These are phyloP conservation scores for Beauveria medogensis DNA, from an alignment of 2,329 filamentous ascomycete species.

Conservation along the genomic window DNA sequence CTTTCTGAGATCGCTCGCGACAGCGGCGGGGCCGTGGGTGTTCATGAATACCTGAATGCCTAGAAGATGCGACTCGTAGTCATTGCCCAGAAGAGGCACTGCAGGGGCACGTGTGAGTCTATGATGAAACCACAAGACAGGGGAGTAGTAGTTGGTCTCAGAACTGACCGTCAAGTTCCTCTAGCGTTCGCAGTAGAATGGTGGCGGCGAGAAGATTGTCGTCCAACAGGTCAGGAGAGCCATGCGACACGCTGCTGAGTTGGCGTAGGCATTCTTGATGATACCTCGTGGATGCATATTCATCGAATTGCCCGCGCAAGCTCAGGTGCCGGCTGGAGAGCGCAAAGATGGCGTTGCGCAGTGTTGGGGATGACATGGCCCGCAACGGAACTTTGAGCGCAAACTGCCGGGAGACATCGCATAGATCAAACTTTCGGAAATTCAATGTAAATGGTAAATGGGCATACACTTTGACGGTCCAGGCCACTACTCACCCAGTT, in stretches of 20 bases:
- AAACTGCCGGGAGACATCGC: not conserved
- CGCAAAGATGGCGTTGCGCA: slow-evolving; percentile 50
- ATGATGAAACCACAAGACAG: not conserved
- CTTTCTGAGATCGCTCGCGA: slow-evolving; percentile 33
- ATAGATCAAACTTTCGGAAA: not conserved
- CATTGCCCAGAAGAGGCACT: not conserved
- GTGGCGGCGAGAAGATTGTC: not conserved
- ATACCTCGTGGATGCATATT: slow-evolving; percentile 42
- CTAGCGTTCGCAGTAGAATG: not conserved
- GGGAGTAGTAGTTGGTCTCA: not conserved
- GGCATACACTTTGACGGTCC: too few species aligned
- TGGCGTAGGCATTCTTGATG: slow-evolving; percentile 26
- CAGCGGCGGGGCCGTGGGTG: slow-evolving; percentile 13
- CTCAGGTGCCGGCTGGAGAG: slow-evolving; percentile 47
- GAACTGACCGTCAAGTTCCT: not conserved
- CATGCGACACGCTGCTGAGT: not conserved
- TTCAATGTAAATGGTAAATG: too few species aligned
- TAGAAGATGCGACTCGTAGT: not conserved
- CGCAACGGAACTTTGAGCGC: slow-evolving; percentile 17
- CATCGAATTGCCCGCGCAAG: slow-evolving; percentile 33
- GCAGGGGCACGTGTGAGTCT: not conserved
- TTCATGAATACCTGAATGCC: not conserved
- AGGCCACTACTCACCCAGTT: slow-evolving; percentile 5
- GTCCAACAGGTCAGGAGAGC: not conserved
- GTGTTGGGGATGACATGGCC: slow-evolving; percentile 40